A percentile compares a stretch with the other conserved stretches of the same genome.
Evolutionary conservation across 345 rosid species (phyloP).

Genomic region (Orychophragmus violaceus): DNA sequence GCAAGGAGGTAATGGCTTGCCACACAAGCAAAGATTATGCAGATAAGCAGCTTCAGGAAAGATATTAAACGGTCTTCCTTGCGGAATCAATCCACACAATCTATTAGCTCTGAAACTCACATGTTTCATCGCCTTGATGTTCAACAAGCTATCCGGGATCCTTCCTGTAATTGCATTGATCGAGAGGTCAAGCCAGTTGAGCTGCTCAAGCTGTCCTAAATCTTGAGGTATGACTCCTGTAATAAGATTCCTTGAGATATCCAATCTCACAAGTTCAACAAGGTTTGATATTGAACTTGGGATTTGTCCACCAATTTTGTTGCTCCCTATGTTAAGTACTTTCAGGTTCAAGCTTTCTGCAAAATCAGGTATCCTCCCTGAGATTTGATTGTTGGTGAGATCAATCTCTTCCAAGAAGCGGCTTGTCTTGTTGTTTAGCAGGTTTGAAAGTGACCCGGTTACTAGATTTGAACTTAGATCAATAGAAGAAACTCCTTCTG

Average conservation of each 20-base stretch:
- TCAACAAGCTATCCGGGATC: slow-evolving; percentile 66
- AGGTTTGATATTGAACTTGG: slow-evolving; percentile 78
- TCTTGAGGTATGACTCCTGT: slow-evolving; percentile 60
- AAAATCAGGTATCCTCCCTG: slow-evolving; percentile 70
- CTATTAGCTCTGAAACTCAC: slow-evolving; percentile 81
- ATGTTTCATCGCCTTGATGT: slow-evolving; percentile 45
- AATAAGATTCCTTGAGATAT: slow-evolving; percentile 66
- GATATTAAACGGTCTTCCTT: slow-evolving; percentile 75
- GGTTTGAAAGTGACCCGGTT: slow-evolving; percentile 53
- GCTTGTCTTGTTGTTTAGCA: slow-evolving; percentile 67
- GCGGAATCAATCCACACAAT: slow-evolving; percentile 91
- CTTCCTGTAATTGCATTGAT: slow-evolving; percentile 60
- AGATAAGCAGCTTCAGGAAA: slow-evolving; percentile 80
- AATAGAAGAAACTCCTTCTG: slow-evolving; percentile 47
- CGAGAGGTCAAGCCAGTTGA: slow-evolving; percentile 80
- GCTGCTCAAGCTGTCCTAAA: slow-evolving; percentile 50
- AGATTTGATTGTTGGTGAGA: slow-evolving; percentile 58
- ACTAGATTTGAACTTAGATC: slow-evolving; percentile 64
- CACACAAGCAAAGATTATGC: slow-evolving; percentile 90
- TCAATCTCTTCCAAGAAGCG: slow-evolving; percentile 60
- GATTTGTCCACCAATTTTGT: slow-evolving; percentile 63
- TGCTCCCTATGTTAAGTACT: slow-evolving; percentile 67
- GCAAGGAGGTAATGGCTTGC: slow-evolving; percentile 83
- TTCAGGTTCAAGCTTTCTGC: slow-evolving; percentile 53
- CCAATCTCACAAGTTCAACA: slow-evolving; percentile 53